A percentile compares a stretch with the other conserved stretches of the same genome.
phyloP scores from a whole-genome alignment of 1,284 basidiomycete species.

The Veloporphyrellus conicus region DNA sequence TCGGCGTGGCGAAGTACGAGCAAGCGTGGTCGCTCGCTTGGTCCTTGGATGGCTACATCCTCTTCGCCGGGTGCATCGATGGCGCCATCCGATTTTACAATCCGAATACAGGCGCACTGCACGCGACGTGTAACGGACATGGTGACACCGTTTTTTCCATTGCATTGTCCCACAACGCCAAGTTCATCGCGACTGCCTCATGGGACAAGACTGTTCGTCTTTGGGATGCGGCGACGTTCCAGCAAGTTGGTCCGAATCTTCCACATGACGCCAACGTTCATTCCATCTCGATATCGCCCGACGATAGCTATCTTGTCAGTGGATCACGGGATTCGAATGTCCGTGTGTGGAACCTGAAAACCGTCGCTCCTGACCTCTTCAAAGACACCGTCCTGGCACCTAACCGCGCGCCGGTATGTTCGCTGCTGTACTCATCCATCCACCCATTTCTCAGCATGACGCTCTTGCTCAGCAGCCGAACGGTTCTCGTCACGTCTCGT shows the following conservation, averaged over 20 bases:
- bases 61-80: slow-evolving; percentile 18
- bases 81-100: slow-evolving; percentile 19
- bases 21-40: slow-evolving; percentile 25
- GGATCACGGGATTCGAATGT: slow-evolving; percentile 13
- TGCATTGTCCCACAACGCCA: slow-evolving; percentile 7
- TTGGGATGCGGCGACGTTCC: slow-evolving; percentile 20
- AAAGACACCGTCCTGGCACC: slow-evolving; percentile 12
- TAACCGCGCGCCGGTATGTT: slow-evolving; percentile 12
- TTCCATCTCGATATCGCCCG: slow-evolving; percentile 20
- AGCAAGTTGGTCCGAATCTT: slow-evolving; percentile 20
- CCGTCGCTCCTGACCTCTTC: slow-evolving; percentile 17
- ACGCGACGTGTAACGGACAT: slow-evolving; percentile 7
- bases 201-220: slow-evolving; percentile 24
- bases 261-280: slow-evolving; percentile 12
- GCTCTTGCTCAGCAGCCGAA: neutral
- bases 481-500: neutral
- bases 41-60: slow-evolving; percentile 10
- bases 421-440: too few relatives aligned
- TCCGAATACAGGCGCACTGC: slow-evolving; percentile 2
- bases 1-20: slow-evolving; percentile 3
- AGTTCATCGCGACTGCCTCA: slow-evolving; percentile 23
- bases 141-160: slow-evolving; percentile 19
- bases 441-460: neutral
- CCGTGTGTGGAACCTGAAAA: slow-evolving; percentile 18
- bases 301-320: slow-evolving; percentile 15